Evolutionary conservation across 805 yeast genomes (phyloP).

Genomic region (Myxozyma kluyveri): DNA sequence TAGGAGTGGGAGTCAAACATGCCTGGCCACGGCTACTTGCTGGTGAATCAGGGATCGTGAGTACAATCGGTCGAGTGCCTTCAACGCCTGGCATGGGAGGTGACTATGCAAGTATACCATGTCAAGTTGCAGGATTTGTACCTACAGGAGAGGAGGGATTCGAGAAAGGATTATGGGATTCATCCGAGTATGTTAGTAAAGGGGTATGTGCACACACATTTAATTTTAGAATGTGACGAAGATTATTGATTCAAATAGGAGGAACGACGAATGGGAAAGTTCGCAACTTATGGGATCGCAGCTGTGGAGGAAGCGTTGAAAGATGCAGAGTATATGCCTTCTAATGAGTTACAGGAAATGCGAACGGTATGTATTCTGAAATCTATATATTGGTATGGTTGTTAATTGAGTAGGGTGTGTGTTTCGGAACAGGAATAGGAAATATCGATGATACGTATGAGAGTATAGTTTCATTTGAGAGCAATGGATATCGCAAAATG

Average conservation of each 20-base stretch:
- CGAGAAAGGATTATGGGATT: slow-evolving; percentile 51
- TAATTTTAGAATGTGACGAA: background rate
- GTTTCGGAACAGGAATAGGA: slow-evolving; percentile 93
- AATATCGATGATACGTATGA: slow-evolving; percentile 71
- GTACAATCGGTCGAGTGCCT: slow-evolving; percentile 34
- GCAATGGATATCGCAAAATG: slow-evolving; percentile 60
- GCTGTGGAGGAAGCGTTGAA: slow-evolving; percentile 74
- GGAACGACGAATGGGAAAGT: slow-evolving; percentile 62
- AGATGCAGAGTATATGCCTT: slow-evolving; percentile 59
- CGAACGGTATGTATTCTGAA: slow-evolving; percentile 33
- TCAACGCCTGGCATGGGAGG: slow-evolving; percentile 34
- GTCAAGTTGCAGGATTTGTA: slow-evolving; percentile 72
- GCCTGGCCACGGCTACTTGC: slow-evolving; percentile 40
- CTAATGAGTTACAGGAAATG: slow-evolving; percentile 33
- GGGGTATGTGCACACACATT: background rate
- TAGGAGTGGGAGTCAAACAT: slow-evolving; percentile 57
- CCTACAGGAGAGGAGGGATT: slow-evolving; percentile 46
- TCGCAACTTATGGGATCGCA: slow-evolving; percentile 73
- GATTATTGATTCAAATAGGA: slow-evolving; percentile 37
- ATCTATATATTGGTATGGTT: too few species aligned
- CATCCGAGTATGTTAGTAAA: slow-evolving; percentile 48
- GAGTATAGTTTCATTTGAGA: slow-evolving; percentile 52
- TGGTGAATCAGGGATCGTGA: slow-evolving; percentile 40
- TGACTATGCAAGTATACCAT: slow-evolving; percentile 57
- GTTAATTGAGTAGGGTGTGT: slow-evolving; percentile 59